phyloP scores from a whole-genome alignment of 257 asterid genomes.

The Mitragyna speciosa region DNA sequence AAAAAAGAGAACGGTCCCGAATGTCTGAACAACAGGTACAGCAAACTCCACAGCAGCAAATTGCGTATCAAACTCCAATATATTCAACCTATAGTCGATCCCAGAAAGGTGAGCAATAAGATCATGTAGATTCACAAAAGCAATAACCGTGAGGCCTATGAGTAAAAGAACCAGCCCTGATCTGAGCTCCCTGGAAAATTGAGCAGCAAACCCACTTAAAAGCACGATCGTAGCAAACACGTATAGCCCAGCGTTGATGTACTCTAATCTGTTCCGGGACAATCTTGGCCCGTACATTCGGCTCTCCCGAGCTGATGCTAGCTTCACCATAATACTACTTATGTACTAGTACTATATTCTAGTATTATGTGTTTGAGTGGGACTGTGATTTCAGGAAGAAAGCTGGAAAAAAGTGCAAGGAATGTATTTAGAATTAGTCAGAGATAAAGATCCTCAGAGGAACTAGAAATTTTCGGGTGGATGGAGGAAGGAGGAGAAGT shows the following conservation, averaged over 20 bases:
- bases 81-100: conserved; percentile 51
- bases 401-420: not conserved
- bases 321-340: conserved; percentile 64
- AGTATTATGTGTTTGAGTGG: not conserved
- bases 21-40: conserved; percentile 54
- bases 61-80: conserved; percentile 63
- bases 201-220: conserved; percentile 62
- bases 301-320: conserved; percentile 77
- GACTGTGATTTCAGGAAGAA: not conserved
- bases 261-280: conserved; percentile 61
- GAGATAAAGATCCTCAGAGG: not conserved
- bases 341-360: too few species aligned
- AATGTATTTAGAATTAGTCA: conserved; percentile 13
- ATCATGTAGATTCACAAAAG: conserved; percentile 69
- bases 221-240: conserved; percentile 67
- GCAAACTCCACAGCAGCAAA: conserved; percentile 71
- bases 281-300: conserved; percentile 74
- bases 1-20: conserved; percentile 52
- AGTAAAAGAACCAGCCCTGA: conserved; percentile 70
- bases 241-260: conserved; percentile 85
- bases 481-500: not conserved
- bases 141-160: conserved; percentile 40
- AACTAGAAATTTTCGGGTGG: conserved; percentile 2
- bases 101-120: conserved; percentile 78
- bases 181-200: conserved; percentile 53